phyloP scores from a whole-genome alignment of 768 basidiomycete species.

The Tremella yokohamensis region DNA sequence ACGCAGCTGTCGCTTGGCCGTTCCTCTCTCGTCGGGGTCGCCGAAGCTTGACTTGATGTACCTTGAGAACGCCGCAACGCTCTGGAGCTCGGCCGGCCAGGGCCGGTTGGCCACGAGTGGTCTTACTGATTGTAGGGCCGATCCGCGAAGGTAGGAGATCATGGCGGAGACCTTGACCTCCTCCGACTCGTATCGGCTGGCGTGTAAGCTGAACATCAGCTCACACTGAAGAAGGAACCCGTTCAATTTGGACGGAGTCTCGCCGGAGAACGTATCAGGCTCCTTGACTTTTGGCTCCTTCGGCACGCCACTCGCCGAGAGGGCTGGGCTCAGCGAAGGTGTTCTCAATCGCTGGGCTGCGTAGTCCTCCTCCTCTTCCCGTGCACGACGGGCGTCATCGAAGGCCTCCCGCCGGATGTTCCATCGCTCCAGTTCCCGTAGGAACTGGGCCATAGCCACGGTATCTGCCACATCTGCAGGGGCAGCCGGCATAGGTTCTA shows the following conservation, averaged over 20 bases:
- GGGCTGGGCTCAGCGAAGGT: too few relatives aligned
- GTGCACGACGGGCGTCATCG: too few relatives aligned
- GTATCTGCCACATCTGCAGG: too few relatives aligned
- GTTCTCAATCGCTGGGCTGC: too few relatives aligned
- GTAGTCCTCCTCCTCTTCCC: too few relatives aligned
- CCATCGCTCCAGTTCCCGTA: too few relatives aligned
- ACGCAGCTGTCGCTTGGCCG: neutral
- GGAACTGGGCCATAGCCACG: too few relatives aligned
- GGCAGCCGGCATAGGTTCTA: too few relatives aligned
- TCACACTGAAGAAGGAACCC: neutral
- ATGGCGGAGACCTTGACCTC: neutral
- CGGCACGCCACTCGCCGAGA: neutral
- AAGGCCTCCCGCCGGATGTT: too few relatives aligned
- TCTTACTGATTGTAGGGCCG: neutral
- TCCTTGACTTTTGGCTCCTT: neutral
- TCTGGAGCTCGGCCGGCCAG: neutral
- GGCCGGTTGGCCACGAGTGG: neutral
- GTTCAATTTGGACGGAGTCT: neutral
- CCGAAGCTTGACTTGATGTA: neutral
- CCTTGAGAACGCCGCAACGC: neutral
- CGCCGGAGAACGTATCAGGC: neutral
- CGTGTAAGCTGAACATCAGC: neutral
- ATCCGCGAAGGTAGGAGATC: neutral
- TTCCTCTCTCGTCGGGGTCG: slow-evolving; percentile 5
- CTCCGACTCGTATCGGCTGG: neutral